Percentiles rank a stretch among this genome's conserved stretches.
These are phyloP conservation scores for Ogataea ramenticola DNA, from an alignment of 805 yeast genomes.

Conservation along the genomic window DNA sequence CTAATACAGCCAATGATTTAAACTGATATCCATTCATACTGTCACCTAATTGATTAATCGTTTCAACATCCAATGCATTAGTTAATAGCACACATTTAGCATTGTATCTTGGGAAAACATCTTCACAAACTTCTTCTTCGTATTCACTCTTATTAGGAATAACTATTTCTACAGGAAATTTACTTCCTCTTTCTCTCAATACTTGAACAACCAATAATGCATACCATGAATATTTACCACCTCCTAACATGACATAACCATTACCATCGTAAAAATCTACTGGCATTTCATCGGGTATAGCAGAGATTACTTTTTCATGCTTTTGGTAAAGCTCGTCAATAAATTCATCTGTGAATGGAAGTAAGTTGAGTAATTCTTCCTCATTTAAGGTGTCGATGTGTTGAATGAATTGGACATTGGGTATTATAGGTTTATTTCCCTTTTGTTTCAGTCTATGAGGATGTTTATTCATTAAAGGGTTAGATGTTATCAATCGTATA, in stretches of 20 bases:
- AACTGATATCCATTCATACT: slow-evolving; percentile 29
- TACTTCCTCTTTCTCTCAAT: slow-evolving; percentile 35
- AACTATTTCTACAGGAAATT: slow-evolving; percentile 36
- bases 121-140: slow-evolving; percentile 32
- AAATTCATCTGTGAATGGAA: slow-evolving; percentile 27
- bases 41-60: slow-evolving; percentile 9
- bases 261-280: slow-evolving; percentile 16
- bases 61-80: slow-evolving; percentile 25
- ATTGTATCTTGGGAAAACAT: slow-evolving; percentile 31
- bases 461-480: slow-evolving; percentile 8
- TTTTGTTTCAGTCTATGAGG: slow-evolving; percentile 9
- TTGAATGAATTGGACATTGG: slow-evolving; percentile 14
- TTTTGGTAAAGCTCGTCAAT: slow-evolving; percentile 37
- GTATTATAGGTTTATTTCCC: slow-evolving; percentile 17
- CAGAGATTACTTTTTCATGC: slow-evolving; percentile 37
- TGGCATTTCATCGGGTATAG: slow-evolving; percentile 37
- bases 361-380: slow-evolving; percentile 1
- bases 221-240: slow-evolving; percentile 36
- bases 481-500: slow-evolving; percentile 5
- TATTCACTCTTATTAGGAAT: slow-evolving; percentile 33
- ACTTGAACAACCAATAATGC: slow-evolving; percentile 32
- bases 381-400: slow-evolving; percentile 7
- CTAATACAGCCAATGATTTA: slow-evolving; percentile 36
- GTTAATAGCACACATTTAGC: slow-evolving; percentile 36
- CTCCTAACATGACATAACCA: slow-evolving; percentile 36